Percentiles rank a stretch among this genome's conserved stretches.
Evolutionary conservation across 371 early-diverging fungal species (phyloP).

Genomic region (Apophysomyces elegans): DNA sequence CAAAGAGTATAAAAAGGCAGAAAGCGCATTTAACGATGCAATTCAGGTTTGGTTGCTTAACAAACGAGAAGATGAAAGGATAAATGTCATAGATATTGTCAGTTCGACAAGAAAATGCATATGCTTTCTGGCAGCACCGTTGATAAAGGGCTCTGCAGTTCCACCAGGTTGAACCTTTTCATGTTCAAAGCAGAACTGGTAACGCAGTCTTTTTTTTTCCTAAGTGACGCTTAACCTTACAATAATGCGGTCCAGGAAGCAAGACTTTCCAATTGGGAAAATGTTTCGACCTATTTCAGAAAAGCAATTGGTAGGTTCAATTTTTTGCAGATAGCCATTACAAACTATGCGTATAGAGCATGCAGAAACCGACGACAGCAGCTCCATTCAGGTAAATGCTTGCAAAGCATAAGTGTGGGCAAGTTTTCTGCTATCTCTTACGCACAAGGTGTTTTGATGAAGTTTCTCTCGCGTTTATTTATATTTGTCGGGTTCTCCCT

Average conservation of each 20-base stretch:
- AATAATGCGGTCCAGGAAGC: neutral
- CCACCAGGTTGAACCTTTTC: neutral
- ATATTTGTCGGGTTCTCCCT: neutral
- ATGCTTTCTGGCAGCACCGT: neutral
- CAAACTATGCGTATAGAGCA: neutral
- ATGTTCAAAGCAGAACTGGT: slow-evolving; percentile 7
- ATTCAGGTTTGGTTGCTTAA: neutral
- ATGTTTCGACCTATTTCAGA: neutral
- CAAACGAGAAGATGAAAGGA: neutral
- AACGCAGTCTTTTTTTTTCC: neutral
- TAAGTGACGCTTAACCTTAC: neutral
- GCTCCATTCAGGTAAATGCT: slow-evolving; percentile 83
- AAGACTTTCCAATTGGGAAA: neutral
- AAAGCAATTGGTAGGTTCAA: neutral
- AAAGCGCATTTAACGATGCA: neutral
- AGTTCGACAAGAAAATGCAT: neutral
- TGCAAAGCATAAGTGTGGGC: slow-evolving; percentile 54
- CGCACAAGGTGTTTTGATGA: neutral
- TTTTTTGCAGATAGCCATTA: neutral
- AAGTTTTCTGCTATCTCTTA: too few relatives aligned
- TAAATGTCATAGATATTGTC: neutral
- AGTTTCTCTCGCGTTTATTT: neutral
- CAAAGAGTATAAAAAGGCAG: neutral
- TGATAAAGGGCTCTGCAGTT: neutral
- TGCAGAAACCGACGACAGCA: slow-evolving; percentile 43